Evolutionary conservation across 805 yeast genomes (phyloP).

Genomic region (Yamadazyma kitorensis): DNA sequence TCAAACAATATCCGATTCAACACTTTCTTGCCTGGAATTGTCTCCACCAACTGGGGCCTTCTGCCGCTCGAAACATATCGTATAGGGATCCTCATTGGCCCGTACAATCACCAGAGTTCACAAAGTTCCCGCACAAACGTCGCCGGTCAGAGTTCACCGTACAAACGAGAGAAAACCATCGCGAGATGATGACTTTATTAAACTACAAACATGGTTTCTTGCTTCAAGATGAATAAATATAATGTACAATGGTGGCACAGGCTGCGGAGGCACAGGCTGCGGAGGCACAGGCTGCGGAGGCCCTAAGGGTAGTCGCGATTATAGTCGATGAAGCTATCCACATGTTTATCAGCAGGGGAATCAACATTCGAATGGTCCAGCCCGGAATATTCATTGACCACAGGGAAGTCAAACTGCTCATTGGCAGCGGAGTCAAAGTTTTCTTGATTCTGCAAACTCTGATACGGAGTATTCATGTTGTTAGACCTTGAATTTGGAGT

Average conservation of each 20-base stretch:
- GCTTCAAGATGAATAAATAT: no score
- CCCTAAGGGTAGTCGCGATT: slow-evolving; percentile 11
- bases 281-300: background rate
- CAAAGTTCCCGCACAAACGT: no score
- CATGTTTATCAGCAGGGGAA: slow-evolving; percentile 11
- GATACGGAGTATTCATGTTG: slow-evolving; percentile 6
- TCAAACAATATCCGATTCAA: slow-evolving; percentile 65
- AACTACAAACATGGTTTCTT: no score
- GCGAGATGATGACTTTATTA: no score
- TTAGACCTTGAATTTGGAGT: slow-evolving; percentile 7
- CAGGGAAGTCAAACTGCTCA: slow-evolving; percentile 15
- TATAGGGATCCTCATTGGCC: no score
- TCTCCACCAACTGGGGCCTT: slow-evolving; percentile 10
- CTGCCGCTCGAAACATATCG: no score
- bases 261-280: background rate
- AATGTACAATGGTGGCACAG: no score
- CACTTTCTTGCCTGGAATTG: slow-evolving; percentile 57
- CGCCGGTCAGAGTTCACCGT: no score
- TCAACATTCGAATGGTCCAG: slow-evolving; percentile 14
- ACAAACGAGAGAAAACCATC: no score
- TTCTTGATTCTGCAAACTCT: slow-evolving; percentile 7
- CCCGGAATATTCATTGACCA: slow-evolving; percentile 14
- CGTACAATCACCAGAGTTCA: no score
- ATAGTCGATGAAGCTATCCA: slow-evolving; percentile 24
- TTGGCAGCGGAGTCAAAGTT: slow-evolving; percentile 7